A percentile compares a stretch with the other conserved stretches of the same genome.
phyloP scores from a whole-genome alignment of 495 filamentous ascomycete genomes.

The Diplogelasinospora grovesii region DNA sequence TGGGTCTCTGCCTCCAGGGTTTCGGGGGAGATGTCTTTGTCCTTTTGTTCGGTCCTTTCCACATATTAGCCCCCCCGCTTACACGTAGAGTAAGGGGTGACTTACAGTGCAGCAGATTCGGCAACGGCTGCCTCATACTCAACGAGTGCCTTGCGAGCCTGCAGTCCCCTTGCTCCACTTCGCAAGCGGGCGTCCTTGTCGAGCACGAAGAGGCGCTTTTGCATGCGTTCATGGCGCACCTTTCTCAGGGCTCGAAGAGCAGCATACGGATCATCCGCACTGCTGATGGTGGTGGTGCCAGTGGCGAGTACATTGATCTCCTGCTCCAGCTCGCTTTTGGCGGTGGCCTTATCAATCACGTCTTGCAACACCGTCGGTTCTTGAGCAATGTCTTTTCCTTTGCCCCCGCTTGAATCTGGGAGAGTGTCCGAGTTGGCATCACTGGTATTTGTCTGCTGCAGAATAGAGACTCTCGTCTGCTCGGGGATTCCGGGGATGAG shows the following conservation, averaged over 20 bases:
- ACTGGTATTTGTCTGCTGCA: constrained; percentile 59
- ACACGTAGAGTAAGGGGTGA: background rate
- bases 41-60: constrained; percentile 45
- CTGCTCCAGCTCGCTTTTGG: constrained; percentile 48
- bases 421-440: constrained; percentile 21
- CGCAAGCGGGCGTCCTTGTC: constrained; percentile 65
- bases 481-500: constrained; percentile 73
- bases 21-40: constrained; percentile 48
- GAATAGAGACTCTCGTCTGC: constrained; percentile 56
- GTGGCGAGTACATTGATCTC: constrained; percentile 48
- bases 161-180: constrained; percentile 64
- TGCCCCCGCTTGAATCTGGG: background rate
- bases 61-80: too few relatives aligned
- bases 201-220: constrained; percentile 55
- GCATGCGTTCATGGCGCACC: constrained; percentile 51
- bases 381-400: constrained; percentile 7
- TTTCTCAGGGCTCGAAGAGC: constrained; percentile 54
- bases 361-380: constrained; percentile 54
- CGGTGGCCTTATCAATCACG: constrained; percentile 59
- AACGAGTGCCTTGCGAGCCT: constrained; percentile 63
- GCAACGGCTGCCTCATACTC: constrained; percentile 57
- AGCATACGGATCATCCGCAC: constrained; percentile 41
- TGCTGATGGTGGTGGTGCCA: constrained; percentile 23
- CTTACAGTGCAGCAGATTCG: constrained; percentile 47
- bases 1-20: constrained; percentile 54